These are phyloP conservation scores for Aspergillus tubingensis DNA, from an alignment of 2,329 filamentous ascomycete species.

Conservation along the genomic window DNA sequence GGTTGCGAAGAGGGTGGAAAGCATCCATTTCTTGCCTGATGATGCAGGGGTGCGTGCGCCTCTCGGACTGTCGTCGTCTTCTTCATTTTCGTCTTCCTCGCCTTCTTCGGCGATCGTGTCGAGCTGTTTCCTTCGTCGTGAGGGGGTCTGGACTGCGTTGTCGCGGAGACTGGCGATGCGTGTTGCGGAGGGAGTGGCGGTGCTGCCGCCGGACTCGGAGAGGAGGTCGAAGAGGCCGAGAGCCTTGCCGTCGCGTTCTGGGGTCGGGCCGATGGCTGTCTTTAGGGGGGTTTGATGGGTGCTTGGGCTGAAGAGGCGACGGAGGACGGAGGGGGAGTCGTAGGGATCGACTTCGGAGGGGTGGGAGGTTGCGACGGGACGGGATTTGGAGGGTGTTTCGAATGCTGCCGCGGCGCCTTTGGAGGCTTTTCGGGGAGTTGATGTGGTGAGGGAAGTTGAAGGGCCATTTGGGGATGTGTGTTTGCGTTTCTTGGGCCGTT, in stretches of 20 bases:
- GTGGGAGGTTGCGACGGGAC: constrained; percentile 27
- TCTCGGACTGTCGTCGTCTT: constrained; percentile 25
- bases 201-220: constrained; percentile 42
- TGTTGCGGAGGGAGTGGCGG: constrained; percentile 35
- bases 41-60: constrained; percentile 44
- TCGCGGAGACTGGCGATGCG: constrained; percentile 29
- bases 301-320: constrained; percentile 40
- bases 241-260: constrained; percentile 51
- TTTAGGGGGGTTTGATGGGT: constrained; percentile 40
- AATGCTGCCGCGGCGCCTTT: constrained; percentile 26
- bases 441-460: constrained; percentile 15
- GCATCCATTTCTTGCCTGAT: constrained; percentile 47
- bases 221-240: constrained; percentile 52
- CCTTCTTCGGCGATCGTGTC: constrained; percentile 33
- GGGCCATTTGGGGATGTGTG: constrained; percentile 32
- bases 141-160: constrained; percentile 40
- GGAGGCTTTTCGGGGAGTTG: constrained; percentile 41
- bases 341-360: constrained; percentile 48
- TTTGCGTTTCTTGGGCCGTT: constrained; percentile 36
- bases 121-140: constrained; percentile 31
- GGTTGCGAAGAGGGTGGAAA: constrained; percentile 49
- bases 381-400: constrained; percentile 35
- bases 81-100: constrained; percentile 31
- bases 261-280: constrained; percentile 49
- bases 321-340: constrained; percentile 44